Evolutionary conservation across 495 filamentous ascomycete species (phyloP), one percentile per base, ranked within the genome.

Genomic region (Hypomontagnella submonticulosa): DNA sequence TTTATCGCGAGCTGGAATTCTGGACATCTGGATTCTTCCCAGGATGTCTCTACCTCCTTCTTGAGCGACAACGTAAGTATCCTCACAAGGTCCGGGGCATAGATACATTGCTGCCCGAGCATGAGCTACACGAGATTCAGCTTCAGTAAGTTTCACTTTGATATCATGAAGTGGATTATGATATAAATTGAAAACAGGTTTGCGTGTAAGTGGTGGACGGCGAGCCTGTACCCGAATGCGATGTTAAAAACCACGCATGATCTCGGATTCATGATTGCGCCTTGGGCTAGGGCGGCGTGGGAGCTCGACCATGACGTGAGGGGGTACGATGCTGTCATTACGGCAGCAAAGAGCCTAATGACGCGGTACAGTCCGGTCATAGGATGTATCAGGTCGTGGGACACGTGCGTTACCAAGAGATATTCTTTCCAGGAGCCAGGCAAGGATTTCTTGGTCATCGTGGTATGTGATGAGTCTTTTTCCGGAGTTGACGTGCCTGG

Each of bases 21-120:
- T 80, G 79, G 77, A 80, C 79, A 5, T 81, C 72, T 43, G 77
- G 79, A 1, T 80, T 81, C 62, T 81, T 80, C 42, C 79, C 77
- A 4, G 77, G 77, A 0, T 65, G 49, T 12, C 42, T 81, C n/a
- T 77, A 78, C 49, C 33, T 53, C 0, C 52, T 79, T 1, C 55
- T 77, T 0, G 78, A 81, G 61, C 67, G 78, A 15, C 44, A 51
- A 42, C 42, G 52, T 4, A 65, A 58, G 19, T 52, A 57, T 36
- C 15, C 34, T 12, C 32, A 65, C 6, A 51, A 46, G 27, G 13
- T 27, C 10, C 59, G 40, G 18, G 12, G 10, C 18, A 18, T 56
- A 16, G 23, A 8, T 15, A 13, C 12, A 33, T 56, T 15, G 11
- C 9, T 15, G 10, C 10, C 46, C 4, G 16, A 33, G 13, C 15